Base-by-base conservation (phyloP, 2,329 filamentous ascomycete species). In the Colletotrichum sp. region DNA sequence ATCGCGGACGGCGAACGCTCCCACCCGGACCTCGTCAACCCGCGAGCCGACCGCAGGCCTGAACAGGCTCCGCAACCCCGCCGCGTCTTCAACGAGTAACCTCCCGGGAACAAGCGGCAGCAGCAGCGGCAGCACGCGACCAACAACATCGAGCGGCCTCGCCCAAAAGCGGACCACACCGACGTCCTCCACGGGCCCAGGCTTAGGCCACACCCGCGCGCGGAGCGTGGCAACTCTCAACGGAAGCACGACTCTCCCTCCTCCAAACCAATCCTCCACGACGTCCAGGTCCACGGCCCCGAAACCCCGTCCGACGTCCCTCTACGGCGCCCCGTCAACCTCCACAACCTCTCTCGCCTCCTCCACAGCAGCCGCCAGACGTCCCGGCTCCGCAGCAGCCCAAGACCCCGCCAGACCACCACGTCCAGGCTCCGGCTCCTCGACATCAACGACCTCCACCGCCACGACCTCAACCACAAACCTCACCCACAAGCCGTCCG, bases 161-260 rank as follows among this genome's bases (percentile, higher is more conserved):
- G 78, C 81, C 12, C 61, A 36, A 3, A 64, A 64, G 21, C 63
- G 52, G 13, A 26, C 73, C 3, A 77, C 81, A 4, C 81, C 83
- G 4, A 81, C 82, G 1, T 82, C 81, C 39, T 71, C 80, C 26
- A 39, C 72, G 5, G 26, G 18, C 28, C 57, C 26, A 32, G 59
- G 30, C 59, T 14, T 71, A 13, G 81, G 81, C 18, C 86, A 88
- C 75, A 63, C 81, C 12, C 83, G 87, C 64, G 83, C 86, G n/a
- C 86, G 83, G 78, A 87, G 86, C n/a, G 85, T 84, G 6, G 84
- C 83, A 6, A 77, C 82, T 7, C 83, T 87, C 16, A 84, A 83
- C 14, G 68, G 83, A 34, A 82, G 83, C 6, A 86, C 86, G 1
- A 84, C 83, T 18, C 82, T 88, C 14, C 85, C 85, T 4, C 86